Base-by-base conservation (phyloP, 2,329 filamentous ascomycete species). In the Allantophomopsis cytisporea region DNA sequence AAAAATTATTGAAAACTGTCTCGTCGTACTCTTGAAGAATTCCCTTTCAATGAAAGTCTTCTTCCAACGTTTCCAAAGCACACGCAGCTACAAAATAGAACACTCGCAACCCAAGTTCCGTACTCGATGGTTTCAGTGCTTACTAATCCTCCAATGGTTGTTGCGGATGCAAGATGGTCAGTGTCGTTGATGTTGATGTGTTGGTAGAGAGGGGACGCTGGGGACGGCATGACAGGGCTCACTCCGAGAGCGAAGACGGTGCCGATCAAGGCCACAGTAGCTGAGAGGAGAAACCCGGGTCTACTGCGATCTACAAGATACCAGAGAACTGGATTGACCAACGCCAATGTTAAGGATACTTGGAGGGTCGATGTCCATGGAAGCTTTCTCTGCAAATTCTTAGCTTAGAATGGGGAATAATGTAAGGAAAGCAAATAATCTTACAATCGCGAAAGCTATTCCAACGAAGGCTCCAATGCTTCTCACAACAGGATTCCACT, bases 41-140 rank as follows among this genome's bases (percentile, higher is more conserved):
- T 31, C n/a, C 33, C 11, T 38, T 39, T 50, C 18, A 55, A 37
- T 11, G 80, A 78, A 47, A 96, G 61, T 45, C 84, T 71, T 45
- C 91, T 70, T 11, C 91, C 91, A 54, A 98, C 86, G 55, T 94
- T 96, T 10, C 91, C 91, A 66, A 98, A 95, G 60, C 88, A 95
- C 8, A 96, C 76, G 50, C 85, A 87, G 53, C 85, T 93, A 61
- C 91, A 95, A 57, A 95, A 98, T 38, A 98, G 62, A 18, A 96
- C 87, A 54, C 86, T 94, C 17, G 89, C 69, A 53, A 94, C 81
- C 89, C 91, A 98, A 4, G 87, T 84, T 11, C 78, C 80, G 14
- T 82, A 72, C 41, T 82, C 83, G 1, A 87, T 58, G 6, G 66
- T 76, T 49, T 84, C 74, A 38, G 76, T 71, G 39, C 64, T 73